Evolutionary conservation across 2,329 filamentous ascomycete species (phyloP), one percentile per base, ranked within the genome.

Genomic region (Annulohypoxylon truncatum): DNA sequence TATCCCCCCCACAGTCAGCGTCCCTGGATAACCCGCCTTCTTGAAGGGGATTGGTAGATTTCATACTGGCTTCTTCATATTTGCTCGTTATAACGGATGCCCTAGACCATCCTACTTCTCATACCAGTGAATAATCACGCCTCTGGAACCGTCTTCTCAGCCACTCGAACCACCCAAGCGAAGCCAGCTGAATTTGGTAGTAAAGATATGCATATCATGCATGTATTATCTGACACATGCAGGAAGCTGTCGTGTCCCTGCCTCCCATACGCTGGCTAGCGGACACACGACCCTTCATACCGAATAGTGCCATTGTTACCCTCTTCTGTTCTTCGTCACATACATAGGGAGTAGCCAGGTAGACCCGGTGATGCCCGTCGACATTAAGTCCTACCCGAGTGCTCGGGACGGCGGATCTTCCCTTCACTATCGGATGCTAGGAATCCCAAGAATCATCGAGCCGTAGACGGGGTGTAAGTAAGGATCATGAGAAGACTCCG

Each of bases 141-240:
- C 38, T 31, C 54, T 50, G 24, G 29, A 20, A 46, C 47, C 53
- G 44, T 38, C 33, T 54, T 28, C 18, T 50, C 40, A 50, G 42
- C 52, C 42, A 50, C 31, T 6, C 53, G 48, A 38, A 42, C 22
- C 29, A 47, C n/a, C 35, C 12, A 66, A 62, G 58, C 64, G 55
- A 61, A 42, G 18, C n/a, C 31, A 60, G 61, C 58, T 62, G 60
- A 44, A 55, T 28, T 57, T 33, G 33, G 48, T 33, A 54, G 35
- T 33, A 47, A 33, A 46, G 44, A 15, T 33, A 57, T 59, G 29
- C 47, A 48, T 29, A 54, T 53, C 52, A 67, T 68, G 67, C 67
- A 65, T 46, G 51, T 51, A 59, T 61, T 61, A 63, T 47, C 55
- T 65, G 55, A 61, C 54, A 50, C 61, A 59, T 69, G 67, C 67